A percentile compares a stretch with the other conserved stretches of the same genome.
These are phyloP conservation scores for Raphidocelis subcapitata DNA, from an alignment of 139 green algal genomes.

Conservation along the genomic window DNA sequence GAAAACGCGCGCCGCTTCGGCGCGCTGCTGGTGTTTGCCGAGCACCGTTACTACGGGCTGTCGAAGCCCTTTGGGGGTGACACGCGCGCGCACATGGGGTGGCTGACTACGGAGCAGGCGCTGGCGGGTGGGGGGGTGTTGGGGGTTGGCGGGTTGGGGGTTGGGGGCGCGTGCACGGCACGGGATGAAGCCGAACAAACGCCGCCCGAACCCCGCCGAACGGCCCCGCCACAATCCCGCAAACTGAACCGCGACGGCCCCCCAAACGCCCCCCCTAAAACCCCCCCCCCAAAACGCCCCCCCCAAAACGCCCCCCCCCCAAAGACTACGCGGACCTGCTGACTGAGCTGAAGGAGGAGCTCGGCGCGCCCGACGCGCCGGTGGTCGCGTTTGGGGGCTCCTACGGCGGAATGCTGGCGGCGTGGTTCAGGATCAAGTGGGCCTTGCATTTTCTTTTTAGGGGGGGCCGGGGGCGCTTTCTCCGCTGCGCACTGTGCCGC, in stretches of 20 bases:
- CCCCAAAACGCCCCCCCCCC: background rate
- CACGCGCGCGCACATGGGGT: constrained; percentile 48
- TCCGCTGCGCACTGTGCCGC: no score
- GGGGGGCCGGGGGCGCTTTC: no score
- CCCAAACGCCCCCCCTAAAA: background rate
- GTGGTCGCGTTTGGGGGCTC: constrained; percentile 84
- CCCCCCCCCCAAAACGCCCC: background rate
- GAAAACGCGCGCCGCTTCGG: constrained; percentile 63
- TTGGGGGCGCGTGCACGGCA: background rate
- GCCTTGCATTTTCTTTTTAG: background rate
- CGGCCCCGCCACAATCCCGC: no score
- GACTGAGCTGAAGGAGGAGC: constrained; percentile 38
- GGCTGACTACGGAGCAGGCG: constrained; percentile 79
- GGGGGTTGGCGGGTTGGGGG: background rate
- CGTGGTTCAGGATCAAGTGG: constrained; percentile 55
- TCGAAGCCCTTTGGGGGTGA: constrained; percentile 53
- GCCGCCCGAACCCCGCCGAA: no score
- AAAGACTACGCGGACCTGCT: constrained; percentile 76
- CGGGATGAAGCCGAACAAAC: no score
- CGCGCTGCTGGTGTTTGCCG: constrained; percentile 68
- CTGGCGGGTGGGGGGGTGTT: constrained; percentile 43
- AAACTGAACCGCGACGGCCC: no score
- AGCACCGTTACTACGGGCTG: constrained; percentile 90
- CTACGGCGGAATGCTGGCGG: constrained; percentile 86
- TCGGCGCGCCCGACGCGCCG: constrained; percentile 29